Conservation (phyloP, 331 rosid genomes). For the Malus hybrid region DNA sequence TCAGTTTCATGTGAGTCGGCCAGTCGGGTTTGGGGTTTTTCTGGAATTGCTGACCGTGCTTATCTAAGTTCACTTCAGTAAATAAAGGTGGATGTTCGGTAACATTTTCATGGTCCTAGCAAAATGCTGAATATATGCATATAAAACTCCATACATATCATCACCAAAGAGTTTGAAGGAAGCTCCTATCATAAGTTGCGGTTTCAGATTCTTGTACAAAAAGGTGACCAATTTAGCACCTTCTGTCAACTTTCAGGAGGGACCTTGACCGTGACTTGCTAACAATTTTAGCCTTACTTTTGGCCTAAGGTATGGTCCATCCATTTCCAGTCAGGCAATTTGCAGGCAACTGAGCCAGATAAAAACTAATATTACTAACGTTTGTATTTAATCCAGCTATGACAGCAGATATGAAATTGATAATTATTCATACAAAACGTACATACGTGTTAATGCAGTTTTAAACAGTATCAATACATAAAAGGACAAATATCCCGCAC, state of each 20-base stretch:
- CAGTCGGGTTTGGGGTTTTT: neutral
- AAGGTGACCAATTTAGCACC: neutral
- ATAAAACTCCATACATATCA: neutral
- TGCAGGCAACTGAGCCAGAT: neutral
- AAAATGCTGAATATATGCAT: neutral
- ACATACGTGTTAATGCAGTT: no score
- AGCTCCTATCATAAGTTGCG: no score
- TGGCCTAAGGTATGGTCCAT: neutral
- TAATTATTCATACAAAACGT: no score
- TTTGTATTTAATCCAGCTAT: no score
- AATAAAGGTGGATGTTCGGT: neutral
- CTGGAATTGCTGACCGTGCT: neutral
- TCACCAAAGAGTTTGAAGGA: neutral
- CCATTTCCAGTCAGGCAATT: constrained; percentile 1
- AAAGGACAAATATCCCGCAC: no score
- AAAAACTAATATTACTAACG: neutral
- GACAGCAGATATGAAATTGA: no score
- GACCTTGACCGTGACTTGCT: neutral
- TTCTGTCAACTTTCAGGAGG: neutral
- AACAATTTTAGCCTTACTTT: neutral
- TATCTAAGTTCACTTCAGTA: neutral
- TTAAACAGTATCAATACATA: no score
- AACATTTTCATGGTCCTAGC: neutral
- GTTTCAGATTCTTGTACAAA: neutral
- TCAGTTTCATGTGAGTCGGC: no score